Base-by-base conservation (phyloP, 495 filamentous ascomycete species). In the Penicillium canescens region DNA sequence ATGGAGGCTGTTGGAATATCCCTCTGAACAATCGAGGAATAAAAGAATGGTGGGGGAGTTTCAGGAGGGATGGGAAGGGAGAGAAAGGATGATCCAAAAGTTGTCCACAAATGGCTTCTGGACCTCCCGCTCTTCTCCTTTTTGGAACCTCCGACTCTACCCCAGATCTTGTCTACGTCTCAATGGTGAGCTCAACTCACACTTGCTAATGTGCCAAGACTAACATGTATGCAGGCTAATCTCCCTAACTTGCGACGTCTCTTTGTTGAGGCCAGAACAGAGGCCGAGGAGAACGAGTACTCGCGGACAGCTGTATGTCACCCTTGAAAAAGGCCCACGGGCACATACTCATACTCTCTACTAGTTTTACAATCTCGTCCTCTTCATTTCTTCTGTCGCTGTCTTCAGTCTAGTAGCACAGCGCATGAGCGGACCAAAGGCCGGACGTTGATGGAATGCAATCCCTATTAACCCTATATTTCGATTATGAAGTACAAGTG, bases 361-460 rank as follows among this genome's bases (percentile, higher is more conserved):
- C 1, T 65, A 97, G 94, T 98, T 98, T 71, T 98, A 98, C 76
- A 98, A 98, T 64, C 82, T 96, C 3, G 90, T 96, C 2, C 79
- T 98, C 2, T 98, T 98, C 74, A 89, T 98, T 70, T 92, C 92
- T 4, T 96, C 92, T 0, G 89, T 97, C 31, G 91, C 91, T 3
- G 84, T 94, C 51, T 95, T 97, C 77, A 96, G 92, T 65, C 77
- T 97, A 54, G 83, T 91, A 54, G 93, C 91, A 16, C 95, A 98
- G 63, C 78, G 83, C 38, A 82, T 88, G 78, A 82, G 71, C 57
- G 71, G 75, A 41, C 63, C 60, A 12, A 81, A 76, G 54, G 57
- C 62, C 12, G 62, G 53, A 31, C 71, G 61, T 62, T 78, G 55
- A 76, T 52, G 55, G 20, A 46, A 14, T 34, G 12, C 18, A 51